Evolutionary conservation across 2,329 filamentous ascomycete species (phyloP).

Genomic region (Microascus cirrosus): DNA sequence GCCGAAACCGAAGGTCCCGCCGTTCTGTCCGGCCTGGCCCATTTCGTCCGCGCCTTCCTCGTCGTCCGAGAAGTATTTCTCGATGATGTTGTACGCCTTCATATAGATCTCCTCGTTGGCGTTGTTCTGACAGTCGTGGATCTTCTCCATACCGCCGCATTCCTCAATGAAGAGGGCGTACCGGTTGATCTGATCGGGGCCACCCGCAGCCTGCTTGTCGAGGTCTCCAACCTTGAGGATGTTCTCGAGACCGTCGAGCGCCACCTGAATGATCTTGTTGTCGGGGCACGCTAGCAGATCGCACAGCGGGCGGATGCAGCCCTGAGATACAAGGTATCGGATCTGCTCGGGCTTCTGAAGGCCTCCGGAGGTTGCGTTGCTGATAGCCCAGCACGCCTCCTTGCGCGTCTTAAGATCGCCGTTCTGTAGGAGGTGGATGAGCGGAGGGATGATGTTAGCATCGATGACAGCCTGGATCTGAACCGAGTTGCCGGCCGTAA

Average conservation of each 20-base stretch:
- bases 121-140: conserved; percentile 99
- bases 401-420: conserved; percentile 98
- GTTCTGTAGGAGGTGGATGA: conserved; percentile 92
- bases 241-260: conserved; percentile 94
- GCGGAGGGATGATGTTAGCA: conserved; percentile 88
- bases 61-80: conserved; percentile 99
- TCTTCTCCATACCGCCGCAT: conserved; percentile 99
- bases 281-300: conserved; percentile 92
- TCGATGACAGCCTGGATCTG: conserved; percentile 97
- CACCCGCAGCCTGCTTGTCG: conserved; percentile 82
- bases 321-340: conserved; percentile 82
- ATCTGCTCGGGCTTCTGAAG: conserved; percentile 99
- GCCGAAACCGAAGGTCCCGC: conserved; percentile 71
- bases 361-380: conserved; percentile 93
- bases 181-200: conserved; percentile 75
- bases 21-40: conserved; percentile 57
- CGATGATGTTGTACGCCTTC: conserved; percentile 99
- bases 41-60: conserved; percentile 80
- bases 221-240: conserved; percentile 99
- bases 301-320: conserved; percentile 95
- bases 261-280: conserved; percentile 99
- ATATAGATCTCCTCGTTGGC: conserved; percentile 99
- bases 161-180: conserved; percentile 98
- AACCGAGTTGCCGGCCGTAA: conserved; percentile 93
- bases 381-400: conserved; percentile 99